A percentile compares a stretch with the other conserved stretches of the same genome.
These are phyloP conservation scores for Microdochium nivale DNA, from an alignment of 2,329 filamentous ascomycete genomes.

Conservation along the genomic window DNA sequence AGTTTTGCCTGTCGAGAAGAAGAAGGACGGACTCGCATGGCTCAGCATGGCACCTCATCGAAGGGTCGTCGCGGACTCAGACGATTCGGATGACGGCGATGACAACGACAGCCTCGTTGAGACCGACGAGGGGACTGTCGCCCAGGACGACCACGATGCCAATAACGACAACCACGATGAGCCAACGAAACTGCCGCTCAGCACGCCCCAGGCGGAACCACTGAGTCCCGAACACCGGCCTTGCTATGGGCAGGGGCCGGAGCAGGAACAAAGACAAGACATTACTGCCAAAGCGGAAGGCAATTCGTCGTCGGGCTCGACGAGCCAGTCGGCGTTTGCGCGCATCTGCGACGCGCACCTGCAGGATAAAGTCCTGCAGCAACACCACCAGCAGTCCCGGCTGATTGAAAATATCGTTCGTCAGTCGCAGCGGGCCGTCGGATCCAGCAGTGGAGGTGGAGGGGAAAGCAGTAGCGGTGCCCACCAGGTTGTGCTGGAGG, in stretches of 20 bases:
- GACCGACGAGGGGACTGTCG: neutral
- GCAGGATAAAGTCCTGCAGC: conserved; percentile 14
- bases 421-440: conserved; percentile 17
- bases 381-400: conserved; percentile 16
- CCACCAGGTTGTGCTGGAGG: neutral
- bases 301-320: conserved; percentile 12
- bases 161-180: conserved; percentile 1
- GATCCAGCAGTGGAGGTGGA: neutral
- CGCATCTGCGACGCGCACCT: conserved; percentile 16
- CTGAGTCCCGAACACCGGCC: conserved; percentile 15
- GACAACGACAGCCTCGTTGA: neutral
- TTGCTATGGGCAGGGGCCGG: conserved; percentile 5
- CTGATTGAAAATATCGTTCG: conserved; percentile 22
- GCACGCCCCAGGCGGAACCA: conserved; percentile 16
- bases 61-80: conserved; percentile 23
- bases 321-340: conserved; percentile 19
- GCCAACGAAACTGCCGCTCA: conserved; percentile 5
- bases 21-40: neutral
- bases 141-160: neutral
- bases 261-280: conserved; percentile 2
- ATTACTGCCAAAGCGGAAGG: no score
- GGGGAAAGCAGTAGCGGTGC: neutral
- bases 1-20: neutral
- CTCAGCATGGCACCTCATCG: conserved; percentile 13
- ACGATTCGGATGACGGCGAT: conserved; percentile 19